Conservation (phyloP, 441 rosid species). For the Gossypium lobatum region DNA sequence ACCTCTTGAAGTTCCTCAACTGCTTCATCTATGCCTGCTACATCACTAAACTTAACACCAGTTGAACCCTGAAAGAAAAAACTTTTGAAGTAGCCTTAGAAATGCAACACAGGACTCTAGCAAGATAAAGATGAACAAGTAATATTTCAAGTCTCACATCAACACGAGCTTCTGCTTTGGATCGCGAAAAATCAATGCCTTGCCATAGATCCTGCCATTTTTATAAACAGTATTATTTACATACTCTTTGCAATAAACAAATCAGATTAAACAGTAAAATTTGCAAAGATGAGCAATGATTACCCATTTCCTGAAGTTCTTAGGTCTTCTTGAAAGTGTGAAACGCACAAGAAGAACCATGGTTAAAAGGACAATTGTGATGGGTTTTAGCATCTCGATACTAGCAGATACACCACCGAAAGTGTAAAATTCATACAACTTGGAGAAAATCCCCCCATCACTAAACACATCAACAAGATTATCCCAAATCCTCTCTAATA, state of each 20-base stretch:
- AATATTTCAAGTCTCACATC: slow-evolving; percentile 51
- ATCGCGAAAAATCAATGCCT: slow-evolving; percentile 92
- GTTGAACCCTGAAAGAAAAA: slow-evolving; percentile 72
- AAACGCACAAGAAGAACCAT: slow-evolving; percentile 91
- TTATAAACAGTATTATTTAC: slow-evolving; percentile 13
- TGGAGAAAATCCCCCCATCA: slow-evolving; percentile 66
- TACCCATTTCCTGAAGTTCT: slow-evolving; percentile 98
- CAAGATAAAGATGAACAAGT: slow-evolving; percentile 4
- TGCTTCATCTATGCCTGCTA: slow-evolving; percentile 97
- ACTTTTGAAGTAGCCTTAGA: slow-evolving; percentile 19
- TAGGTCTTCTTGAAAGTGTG: slow-evolving; percentile 85
- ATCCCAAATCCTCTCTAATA: slow-evolving; percentile 58
- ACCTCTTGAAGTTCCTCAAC: slow-evolving; percentile 99
- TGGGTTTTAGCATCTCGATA: slow-evolving; percentile 72
- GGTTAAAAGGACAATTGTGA: slow-evolving; percentile 56
- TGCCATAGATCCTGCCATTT: slow-evolving; percentile 82
- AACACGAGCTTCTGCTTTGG: slow-evolving; percentile 98
- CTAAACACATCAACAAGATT: slow-evolving; percentile 50
- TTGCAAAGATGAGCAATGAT: slow-evolving; percentile 17
- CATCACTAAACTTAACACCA: slow-evolving; percentile 80
- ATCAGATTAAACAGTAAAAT: slow-evolving; percentile 3
- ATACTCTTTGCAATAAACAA: background rate
- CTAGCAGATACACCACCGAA: slow-evolving; percentile 80
- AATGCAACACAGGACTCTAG: slow-evolving; percentile 14
- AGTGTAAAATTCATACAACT: slow-evolving; percentile 56